These are phyloP conservation scores for Fusarium poae DNA, from an alignment of 2,329 filamentous ascomycete genomes.

Conservation along the genomic window DNA sequence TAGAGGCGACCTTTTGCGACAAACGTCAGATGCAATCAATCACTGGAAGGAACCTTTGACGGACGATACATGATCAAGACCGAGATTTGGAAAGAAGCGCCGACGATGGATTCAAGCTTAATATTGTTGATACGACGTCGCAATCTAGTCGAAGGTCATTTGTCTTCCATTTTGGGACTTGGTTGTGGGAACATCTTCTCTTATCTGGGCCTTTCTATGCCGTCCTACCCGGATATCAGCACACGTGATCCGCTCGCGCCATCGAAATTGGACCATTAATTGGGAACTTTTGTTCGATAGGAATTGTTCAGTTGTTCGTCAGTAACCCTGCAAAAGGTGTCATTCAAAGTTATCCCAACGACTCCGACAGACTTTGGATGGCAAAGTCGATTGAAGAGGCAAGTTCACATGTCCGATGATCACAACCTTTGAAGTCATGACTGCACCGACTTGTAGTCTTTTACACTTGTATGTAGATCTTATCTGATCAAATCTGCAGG, in stretches of 20 bases:
- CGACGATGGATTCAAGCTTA: slow-evolving; percentile 18
- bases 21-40: neutral
- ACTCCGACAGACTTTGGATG: neutral
- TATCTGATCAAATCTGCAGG: neutral
- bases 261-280: slow-evolving; percentile 7
- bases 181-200: neutral
- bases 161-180: slow-evolving; percentile 1
- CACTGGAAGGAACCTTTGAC: slow-evolving; percentile 14
- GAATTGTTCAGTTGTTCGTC: slow-evolving; percentile 15
- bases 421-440: neutral
- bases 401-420: neutral
- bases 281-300: slow-evolving; percentile 26
- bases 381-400: neutral
- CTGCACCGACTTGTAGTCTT: neutral
- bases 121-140: slow-evolving; percentile 2
- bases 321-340: slow-evolving; percentile 15
- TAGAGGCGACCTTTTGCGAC: slow-evolving; percentile 10
- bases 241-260: slow-evolving; percentile 11
- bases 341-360: neutral
- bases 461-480: neutral
- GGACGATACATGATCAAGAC: neutral
- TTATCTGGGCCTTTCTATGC: slow-evolving; percentile 20
- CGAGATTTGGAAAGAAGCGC: slow-evolving; percentile 13
- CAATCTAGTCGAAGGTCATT: neutral
- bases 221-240: slow-evolving; percentile 15